A percentile compares a stretch with the other conserved stretches of the same genome.
phyloP scores from a whole-genome alignment of 1,139 yeast genomes.

The Sugiyamaella novakii region DNA sequence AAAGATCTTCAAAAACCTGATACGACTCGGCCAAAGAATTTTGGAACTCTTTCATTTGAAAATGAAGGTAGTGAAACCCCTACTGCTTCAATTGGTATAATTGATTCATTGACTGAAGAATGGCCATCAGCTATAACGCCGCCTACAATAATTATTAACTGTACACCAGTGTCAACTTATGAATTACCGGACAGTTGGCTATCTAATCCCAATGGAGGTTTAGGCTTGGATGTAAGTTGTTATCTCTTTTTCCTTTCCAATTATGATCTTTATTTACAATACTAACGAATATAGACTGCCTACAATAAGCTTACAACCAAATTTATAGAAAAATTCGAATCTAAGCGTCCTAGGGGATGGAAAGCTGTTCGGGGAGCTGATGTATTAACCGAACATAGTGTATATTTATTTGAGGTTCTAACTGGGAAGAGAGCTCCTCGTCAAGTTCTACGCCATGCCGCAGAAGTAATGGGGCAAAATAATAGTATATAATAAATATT shows the following conservation, averaged over 20 bases:
- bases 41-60: slow-evolving; percentile 25
- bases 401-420: slow-evolving; percentile 9
- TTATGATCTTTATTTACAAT: too few species aligned
- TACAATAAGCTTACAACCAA: slow-evolving; percentile 6
- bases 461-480: slow-evolving; percentile 3
- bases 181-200: slow-evolving; percentile 23
- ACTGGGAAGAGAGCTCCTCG: slow-evolving; percentile 17
- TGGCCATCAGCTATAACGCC: slow-evolving; percentile 22
- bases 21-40: slow-evolving; percentile 21
- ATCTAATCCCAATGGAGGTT: slow-evolving; percentile 22
- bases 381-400: slow-evolving; percentile 11
- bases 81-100: slow-evolving; percentile 14
- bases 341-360: slow-evolving; percentile 13
- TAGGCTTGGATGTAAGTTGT: slow-evolving; percentile 22
- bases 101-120: slow-evolving; percentile 20
- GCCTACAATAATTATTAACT: slow-evolving; percentile 25
- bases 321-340: slow-evolving; percentile 10
- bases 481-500: not conserved
- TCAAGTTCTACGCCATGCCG: slow-evolving; percentile 5
- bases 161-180: slow-evolving; percentile 17
- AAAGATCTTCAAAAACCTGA: slow-evolving; percentile 17
- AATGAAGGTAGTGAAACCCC: slow-evolving; percentile 4
- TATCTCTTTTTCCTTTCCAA: too few species aligned
- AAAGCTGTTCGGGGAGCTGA: slow-evolving; percentile 13
- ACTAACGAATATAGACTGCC: slow-evolving; percentile 6